Base-by-base conservation (phyloP, 164 flowering plant genomes). In the Saururus chinensis region DNA sequence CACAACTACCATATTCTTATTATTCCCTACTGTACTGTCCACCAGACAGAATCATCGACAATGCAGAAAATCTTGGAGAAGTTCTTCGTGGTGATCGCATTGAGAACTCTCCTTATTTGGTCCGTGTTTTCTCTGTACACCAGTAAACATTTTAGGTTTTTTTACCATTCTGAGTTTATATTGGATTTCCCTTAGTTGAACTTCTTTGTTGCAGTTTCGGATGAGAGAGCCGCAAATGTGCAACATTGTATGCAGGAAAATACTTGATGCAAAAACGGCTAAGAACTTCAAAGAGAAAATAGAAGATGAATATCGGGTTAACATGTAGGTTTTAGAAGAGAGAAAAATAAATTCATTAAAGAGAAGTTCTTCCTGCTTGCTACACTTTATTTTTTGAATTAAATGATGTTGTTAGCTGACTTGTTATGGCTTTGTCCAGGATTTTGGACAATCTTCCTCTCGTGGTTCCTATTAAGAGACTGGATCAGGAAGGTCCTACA, bases 71-170 rank as follows among this genome's bases (percentile, higher is more conserved):
- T 83, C 98, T 92, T 73, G 98, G 96, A n/a, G 98, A 89, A 79
- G 91, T 92, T 68, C 98, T 92, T 71, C 95, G 96, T 40, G 98
- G 98, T 57, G 98, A 92, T 77, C 92, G 96, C 22, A 92, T 92
- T 74, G 96, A 92, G 68, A 92, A 92, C 71, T 89, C 95, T 62
- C 82, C 85, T 25, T 92, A 75, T 75, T 82, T 59, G 84, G 96
- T 92, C 19, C 13, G 19, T 30, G 4, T 11, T 23, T 24, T 55
- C 58, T 55, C 24, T 59, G 89, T 12, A 13, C 17, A 7, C 4
- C 11, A 45, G 49, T 45, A 0, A 12, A 67, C 72, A 26, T 19
- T 21, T 55, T 48, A 41, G 20, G 16, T 48, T 1, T 30, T 57
- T 16, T 68, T 71, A 17, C 60, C 45, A 4, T 37, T 16, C 13